Evolutionary conservation across 352 stramenopile genomes (phyloP), one percentile per base, ranked within the genome.

Genomic region (Globisporangium middletonii): DNA sequence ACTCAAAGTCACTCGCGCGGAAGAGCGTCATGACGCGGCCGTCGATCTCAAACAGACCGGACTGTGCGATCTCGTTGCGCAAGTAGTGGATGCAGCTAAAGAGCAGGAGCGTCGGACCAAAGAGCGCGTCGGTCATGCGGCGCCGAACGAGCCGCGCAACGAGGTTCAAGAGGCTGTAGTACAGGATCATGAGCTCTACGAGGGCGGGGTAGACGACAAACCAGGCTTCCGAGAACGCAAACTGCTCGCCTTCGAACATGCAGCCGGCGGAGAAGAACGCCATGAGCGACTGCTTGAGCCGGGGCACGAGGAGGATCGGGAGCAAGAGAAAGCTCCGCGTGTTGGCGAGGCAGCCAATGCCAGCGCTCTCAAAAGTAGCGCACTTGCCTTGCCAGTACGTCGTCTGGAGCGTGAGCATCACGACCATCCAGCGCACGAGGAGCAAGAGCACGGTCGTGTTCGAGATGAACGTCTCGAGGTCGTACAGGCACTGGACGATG

Each of bases 401-500:
- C 44, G 45, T 37, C 53, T 47, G 12, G 3, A 62, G 53, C 15
- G 71, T 59, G 3, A 72, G 46, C 0, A 60, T 61, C 15, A 57
- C 41, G 54, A 66, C 52, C 2, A 67, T 35, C 70, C 70, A 78
- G 8, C 70, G 70, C 18, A 69, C n/a, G 2, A 75, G 51, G 11
- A 71, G 51, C 37, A 60, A 63, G 18, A 43, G 15, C 5, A 78
- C 43, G 1, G 67, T 62, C 2, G 64, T 27, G 50, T 75, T 70
- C 26, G 60, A 62, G 27, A 78, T 64, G 9, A 75, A 57, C 6
- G 64, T 73, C 26, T 69, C 64, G 19, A 75, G 50, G 13, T 69
- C 59, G 47, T 75, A 78, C 43, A 55, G 37, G 28, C 53, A 69
- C 5, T 45, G 49, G 23, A 75, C 37, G 13, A 61, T 43, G 30